Evolutionary conservation across 306 rosid species (phyloP).

Genomic region (Acacia confusa): DNA sequence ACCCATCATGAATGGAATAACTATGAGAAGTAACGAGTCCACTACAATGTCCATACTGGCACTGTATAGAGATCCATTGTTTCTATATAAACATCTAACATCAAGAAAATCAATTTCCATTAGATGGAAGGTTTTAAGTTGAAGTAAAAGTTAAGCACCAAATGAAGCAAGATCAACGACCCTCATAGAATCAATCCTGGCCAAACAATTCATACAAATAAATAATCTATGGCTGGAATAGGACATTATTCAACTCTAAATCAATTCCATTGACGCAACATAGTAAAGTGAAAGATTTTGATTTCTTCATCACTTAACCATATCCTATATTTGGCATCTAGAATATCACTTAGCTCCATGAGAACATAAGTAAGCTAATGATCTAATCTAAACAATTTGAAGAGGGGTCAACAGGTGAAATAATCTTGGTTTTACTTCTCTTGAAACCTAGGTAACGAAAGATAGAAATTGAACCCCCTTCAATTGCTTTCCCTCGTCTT

Average conservation of each 20-base stretch:
- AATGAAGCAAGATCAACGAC: not conserved
- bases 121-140: not conserved
- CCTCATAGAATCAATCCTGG: not conserved
- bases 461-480: not conserved
- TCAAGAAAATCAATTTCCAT: slow-evolving; percentile 18
- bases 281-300: not conserved
- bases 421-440: not conserved
- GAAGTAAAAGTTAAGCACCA: not conserved
- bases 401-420: not conserved
- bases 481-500: not conserved
- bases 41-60: slow-evolving; percentile 5
- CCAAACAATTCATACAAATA: not conserved
- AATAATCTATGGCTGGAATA: not conserved
- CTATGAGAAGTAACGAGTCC: not conserved
- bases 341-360: not conserved
- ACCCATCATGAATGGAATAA: slow-evolving; percentile 18
- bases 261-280: not conserved
- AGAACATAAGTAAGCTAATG: not conserved
- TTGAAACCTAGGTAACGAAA: slow-evolving; percentile 1
- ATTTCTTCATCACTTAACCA: not conserved
- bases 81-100: slow-evolving; percentile 14
- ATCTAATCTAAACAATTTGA: not conserved
- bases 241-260: not conserved
- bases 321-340: not conserved
- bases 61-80: not conserved